phyloP scores from a whole-genome alignment of 768 basidiomycete species.

The Mrakia hoshinonis region DNA sequence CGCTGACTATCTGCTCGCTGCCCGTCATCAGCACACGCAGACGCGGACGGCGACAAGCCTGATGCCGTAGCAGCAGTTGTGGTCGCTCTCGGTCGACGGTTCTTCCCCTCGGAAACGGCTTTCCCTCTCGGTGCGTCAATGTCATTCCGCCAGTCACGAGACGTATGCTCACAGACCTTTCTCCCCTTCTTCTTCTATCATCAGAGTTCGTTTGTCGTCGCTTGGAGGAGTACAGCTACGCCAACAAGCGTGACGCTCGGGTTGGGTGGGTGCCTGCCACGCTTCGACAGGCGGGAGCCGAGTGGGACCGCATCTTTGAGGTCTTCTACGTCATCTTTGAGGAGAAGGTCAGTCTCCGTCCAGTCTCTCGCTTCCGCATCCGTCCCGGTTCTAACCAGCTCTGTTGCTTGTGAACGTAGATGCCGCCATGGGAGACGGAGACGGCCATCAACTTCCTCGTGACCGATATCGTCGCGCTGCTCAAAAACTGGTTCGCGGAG shows the following conservation, averaged over 20 bases:
- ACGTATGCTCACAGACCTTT: background rate
- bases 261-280: conserved; percentile 76
- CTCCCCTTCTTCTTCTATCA: background rate
- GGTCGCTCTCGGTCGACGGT: conserved; percentile 67
- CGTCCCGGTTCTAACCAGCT: background rate
- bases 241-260: conserved; percentile 52
- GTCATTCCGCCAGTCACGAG: background rate
- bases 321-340: conserved; percentile 78
- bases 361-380: conserved; percentile 20
- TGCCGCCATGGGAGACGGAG: conserved; percentile 23
- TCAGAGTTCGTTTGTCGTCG: conserved; percentile 67
- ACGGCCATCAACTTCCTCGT: conserved; percentile 19
- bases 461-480: conserved; percentile 19
- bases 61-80: conserved; percentile 52
- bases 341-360: conserved; percentile 56
- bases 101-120: conserved; percentile 82
- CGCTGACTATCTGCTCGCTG: background rate
- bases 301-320: conserved; percentile 73
- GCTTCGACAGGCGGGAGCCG: conserved; percentile 70
- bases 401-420: background rate
- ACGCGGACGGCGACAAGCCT: background rate
- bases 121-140: conserved; percentile 68
- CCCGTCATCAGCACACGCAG: background rate
- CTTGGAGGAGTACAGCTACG: conserved; percentile 63
- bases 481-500: conserved; percentile 24